Conservation (phyloP, 2,329 filamentous ascomycete genomes). For the Fusarium oligoseptatum region DNA sequence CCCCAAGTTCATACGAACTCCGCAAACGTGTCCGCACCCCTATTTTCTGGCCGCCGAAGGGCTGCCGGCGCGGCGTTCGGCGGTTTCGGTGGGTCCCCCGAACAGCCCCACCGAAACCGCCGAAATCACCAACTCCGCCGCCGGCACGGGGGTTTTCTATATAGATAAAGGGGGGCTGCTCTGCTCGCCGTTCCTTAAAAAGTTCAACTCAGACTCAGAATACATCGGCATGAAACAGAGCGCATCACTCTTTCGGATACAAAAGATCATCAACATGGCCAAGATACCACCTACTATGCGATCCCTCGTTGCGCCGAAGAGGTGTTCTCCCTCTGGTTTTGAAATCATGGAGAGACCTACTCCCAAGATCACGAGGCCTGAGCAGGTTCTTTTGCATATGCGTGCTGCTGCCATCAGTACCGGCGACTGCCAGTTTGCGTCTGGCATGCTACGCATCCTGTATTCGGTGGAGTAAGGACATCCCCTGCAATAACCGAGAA, state of each 20-base stretch:
- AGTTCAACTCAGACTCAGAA: too few species aligned
- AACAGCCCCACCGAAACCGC: constrained; percentile 29
- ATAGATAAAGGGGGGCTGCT: constrained; percentile 32
- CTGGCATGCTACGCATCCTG: constrained; percentile 45
- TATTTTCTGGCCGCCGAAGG: neutral
- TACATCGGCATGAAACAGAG: neutral
- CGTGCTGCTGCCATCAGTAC: constrained; percentile 54
- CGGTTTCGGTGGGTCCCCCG: constrained; percentile 42
- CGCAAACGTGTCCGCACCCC: constrained; percentile 6
- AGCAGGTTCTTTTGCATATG: constrained; percentile 59
- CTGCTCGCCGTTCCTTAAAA: neutral
- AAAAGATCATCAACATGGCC: constrained; percentile 39
- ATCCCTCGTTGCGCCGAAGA: constrained; percentile 57
- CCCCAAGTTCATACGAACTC: neutral
- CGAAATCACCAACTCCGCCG: constrained; percentile 36
- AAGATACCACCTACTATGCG: constrained; percentile 57
- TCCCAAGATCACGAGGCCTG: constrained; percentile 57
- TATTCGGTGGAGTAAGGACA: constrained; percentile 46
- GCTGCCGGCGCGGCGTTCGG: constrained; percentile 41
- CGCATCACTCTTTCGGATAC: neutral
- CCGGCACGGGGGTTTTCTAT: neutral
- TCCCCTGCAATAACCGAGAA: neutral
- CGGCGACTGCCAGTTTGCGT: constrained; percentile 51
- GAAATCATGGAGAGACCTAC: constrained; percentile 58
- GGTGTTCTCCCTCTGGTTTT: constrained; percentile 55